A percentile compares a stretch with the other conserved stretches of the same genome.
Conservation (phyloP, 176 grass and related monocot species). For the Oryza longistaminata region DNA sequence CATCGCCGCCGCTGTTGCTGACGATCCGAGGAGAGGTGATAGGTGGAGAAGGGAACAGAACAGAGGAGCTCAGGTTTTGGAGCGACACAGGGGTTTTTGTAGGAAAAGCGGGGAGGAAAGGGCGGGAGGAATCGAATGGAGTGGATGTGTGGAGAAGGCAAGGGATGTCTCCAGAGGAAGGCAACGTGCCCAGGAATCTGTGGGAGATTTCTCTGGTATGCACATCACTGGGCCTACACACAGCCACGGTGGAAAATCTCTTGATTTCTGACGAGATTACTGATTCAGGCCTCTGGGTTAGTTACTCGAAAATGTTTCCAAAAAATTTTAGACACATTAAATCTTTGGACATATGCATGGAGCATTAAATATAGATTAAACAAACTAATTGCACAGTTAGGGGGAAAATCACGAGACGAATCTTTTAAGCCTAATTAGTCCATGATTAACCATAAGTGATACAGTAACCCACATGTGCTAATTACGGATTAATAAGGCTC, state of each 20-base stretch:
- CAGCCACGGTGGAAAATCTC: neutral
- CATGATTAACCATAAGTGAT: too few species aligned
- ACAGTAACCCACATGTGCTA: too few species aligned
- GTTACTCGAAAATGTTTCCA: too few species aligned
- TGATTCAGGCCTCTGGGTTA: too few species aligned
- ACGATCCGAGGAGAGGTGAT: neutral
- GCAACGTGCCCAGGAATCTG: neutral
- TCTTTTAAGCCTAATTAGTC: too few species aligned
- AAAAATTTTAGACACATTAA: too few species aligned
- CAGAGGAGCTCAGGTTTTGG: neutral
- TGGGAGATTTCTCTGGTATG: neutral
- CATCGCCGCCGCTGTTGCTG: neutral
- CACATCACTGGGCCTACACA: neutral
- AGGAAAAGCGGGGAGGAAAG: neutral
- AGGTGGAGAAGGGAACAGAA: neutral
- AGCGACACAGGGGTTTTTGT: neutral
- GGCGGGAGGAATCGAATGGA: constrained; percentile 29
- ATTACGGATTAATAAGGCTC: too few species aligned
- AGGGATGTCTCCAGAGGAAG: constrained; percentile 45
- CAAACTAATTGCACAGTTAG: too few species aligned
- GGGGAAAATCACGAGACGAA: too few species aligned
- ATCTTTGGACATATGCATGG: too few species aligned
- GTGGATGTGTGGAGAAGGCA: constrained; percentile 52
- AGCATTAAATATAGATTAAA: too few species aligned
- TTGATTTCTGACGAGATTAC: too few species aligned